A percentile compares a stretch with the other conserved stretches of the same genome.
phyloP scores from a whole-genome alignment of 2,329 filamentous ascomycete genomes.

The Apiospora phragmitis region DNA sequence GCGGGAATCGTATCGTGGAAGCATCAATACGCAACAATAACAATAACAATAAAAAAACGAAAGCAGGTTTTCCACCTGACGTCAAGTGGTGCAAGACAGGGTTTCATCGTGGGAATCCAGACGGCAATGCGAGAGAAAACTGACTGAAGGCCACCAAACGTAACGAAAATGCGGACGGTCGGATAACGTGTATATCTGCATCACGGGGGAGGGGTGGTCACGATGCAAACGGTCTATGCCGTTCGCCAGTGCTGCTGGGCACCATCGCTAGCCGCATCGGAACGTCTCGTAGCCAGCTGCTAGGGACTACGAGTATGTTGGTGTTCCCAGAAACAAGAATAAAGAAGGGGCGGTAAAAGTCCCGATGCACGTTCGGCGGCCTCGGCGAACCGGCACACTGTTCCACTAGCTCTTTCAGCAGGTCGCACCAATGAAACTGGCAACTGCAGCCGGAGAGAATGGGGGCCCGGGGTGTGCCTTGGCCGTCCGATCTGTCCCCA shows the following conservation, averaged over 20 bases:
- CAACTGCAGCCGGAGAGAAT: slow-evolving; percentile 1
- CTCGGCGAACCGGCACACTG: background rate
- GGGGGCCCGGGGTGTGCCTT: background rate
- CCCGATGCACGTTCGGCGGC: background rate
- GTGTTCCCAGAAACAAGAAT: background rate
- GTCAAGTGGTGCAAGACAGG: background rate
- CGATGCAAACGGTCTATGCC: background rate
- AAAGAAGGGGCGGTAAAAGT: background rate
- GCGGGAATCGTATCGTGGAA: background rate
- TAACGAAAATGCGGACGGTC: background rate
- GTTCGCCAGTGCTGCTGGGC: background rate
- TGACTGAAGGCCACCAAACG: background rate
- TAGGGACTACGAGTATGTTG: background rate
- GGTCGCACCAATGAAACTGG: background rate
- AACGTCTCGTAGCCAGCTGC: background rate
- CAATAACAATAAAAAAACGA: background rate
- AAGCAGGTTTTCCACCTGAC: background rate
- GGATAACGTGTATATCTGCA: background rate
- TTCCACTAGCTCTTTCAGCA: background rate
- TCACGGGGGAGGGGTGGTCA: background rate
- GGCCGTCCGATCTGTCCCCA: background rate
- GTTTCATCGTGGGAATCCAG: background rate
- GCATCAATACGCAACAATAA: background rate
- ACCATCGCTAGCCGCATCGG: background rate
- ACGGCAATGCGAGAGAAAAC: background rate